Percentiles rank a stretch among this genome's conserved stretches.
These are phyloP conservation scores for Pyrus communis DNA, from an alignment of 306 rosid genomes.

Conservation along the genomic window DNA sequence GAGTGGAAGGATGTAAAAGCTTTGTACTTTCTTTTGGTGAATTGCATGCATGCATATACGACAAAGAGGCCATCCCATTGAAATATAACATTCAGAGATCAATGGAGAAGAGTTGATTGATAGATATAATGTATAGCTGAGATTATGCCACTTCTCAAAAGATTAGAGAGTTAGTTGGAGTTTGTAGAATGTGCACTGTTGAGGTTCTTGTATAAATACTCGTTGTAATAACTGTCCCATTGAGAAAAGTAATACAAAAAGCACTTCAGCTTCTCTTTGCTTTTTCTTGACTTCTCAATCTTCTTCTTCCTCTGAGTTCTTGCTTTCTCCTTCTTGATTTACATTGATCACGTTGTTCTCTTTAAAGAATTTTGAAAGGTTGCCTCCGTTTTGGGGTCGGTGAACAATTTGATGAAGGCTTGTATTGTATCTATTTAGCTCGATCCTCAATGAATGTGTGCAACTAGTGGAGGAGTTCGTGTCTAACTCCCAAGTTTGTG, in stretches of 20 bases:
- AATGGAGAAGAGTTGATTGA: not conserved
- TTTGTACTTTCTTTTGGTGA: not conserved
- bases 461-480: not conserved
- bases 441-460: not conserved
- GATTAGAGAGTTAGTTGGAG: too few relatives aligned
- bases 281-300: too few relatives aligned
- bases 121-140: too few relatives aligned
- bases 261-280: too few relatives aligned
- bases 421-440: not conserved
- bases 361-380: not conserved
- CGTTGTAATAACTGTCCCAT: too few relatives aligned
- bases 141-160: too few relatives aligned
- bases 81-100: not conserved
- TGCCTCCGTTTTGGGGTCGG: not conserved
- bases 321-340: too few relatives aligned
- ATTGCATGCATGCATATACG: not conserved
- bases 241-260: too few relatives aligned
- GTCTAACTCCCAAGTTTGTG: too few relatives aligned
- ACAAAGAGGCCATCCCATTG: not conserved
- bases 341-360: not conserved
- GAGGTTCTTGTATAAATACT: too few relatives aligned
- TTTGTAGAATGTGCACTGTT: too few relatives aligned
- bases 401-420: not conserved
- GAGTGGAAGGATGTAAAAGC: not conserved
- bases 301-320: too few relatives aligned